Base-by-base conservation (phyloP, 768 basidiomycete species). In the Auricularia sp. region DNA sequence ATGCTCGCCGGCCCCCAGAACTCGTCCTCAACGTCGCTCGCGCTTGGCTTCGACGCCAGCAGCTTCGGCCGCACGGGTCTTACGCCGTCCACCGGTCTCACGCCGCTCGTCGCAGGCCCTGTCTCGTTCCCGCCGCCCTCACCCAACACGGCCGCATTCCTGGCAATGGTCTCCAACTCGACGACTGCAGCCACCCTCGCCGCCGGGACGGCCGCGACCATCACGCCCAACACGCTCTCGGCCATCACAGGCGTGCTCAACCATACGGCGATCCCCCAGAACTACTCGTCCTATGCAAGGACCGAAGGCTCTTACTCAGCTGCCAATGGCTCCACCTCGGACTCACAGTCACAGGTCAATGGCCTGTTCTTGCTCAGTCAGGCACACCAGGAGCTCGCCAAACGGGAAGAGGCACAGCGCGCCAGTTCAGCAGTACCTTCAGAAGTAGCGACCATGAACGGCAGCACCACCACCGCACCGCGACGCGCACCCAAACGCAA, bases 371-470 rank as follows among this genome's bases (percentile, higher is more conserved):
- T 98, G 60, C 86, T 98, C 62, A 89, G 87, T 1, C 94, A 98
- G 76, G 95, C 94, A 34, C 94, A 97, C 72, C 94, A 97, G 74
- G 94, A 96, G 79, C 85, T 97, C 66, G 91, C 91, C 43, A 96
- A 95, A 77, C 86, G 92, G n/a, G 93, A 96, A 75, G 90, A 92
- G 73, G 87, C 87, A 0, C 86, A 88, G 72, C 61, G 58, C 36
- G 58, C 61, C 62, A 65, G 34, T 36, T 34, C 23, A 62, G 61
- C 51, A 42, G 39, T 16, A 34, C 44, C n/a, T 33, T 61, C 47
- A 29, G 35, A 21, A 21, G 64, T 36, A 63, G 64, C 62, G 23
- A 56, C 67, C 23, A 70, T 42, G 77, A 71, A 68, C 66, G 70
- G 63, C 63, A 66, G 71, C 64, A 68, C 71, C 67, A 67, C 66